phyloP scores from a whole-genome alignment of 352 stramenopile species.

The Phytopythium vexans region DNA sequence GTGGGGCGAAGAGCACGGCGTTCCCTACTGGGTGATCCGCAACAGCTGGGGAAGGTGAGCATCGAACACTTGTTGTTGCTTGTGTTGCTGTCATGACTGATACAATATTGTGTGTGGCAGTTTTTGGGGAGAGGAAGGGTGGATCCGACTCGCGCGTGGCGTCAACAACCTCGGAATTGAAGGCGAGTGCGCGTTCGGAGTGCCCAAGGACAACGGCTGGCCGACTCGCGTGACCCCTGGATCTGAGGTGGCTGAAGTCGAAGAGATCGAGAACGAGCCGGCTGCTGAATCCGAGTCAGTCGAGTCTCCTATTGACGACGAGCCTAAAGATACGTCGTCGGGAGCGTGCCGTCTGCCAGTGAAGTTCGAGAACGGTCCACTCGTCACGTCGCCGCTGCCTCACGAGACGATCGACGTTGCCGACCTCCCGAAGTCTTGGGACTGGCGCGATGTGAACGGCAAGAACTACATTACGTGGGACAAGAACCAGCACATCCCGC shows the following conservation, averaged over 20 bases:
- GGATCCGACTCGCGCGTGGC: constrained; percentile 90
- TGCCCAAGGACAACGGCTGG: constrained; percentile 80
- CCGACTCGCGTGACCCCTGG: constrained; percentile 40
- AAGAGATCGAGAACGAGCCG: constrained; percentile 9
- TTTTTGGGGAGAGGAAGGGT: constrained; percentile 95
- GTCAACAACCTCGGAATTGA: constrained; percentile 94
- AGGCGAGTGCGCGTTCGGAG: constrained; percentile 90
- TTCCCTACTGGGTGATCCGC: constrained; percentile 95
- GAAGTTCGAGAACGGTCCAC: constrained; percentile 60
- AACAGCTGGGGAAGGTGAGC: constrained; percentile 85
- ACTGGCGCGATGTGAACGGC: constrained; percentile 94
- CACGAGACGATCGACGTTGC: constrained; percentile 72
- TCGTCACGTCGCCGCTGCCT: constrained; percentile 64
- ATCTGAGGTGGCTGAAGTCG: constrained; percentile 1
- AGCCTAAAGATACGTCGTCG: constrained; percentile 16
- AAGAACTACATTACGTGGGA: constrained; percentile 96
- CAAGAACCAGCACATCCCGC: constrained; percentile 98
- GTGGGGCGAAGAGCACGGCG: constrained; percentile 89
- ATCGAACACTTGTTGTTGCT: background rate
- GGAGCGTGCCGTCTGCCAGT: constrained; percentile 59
- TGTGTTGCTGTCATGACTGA: background rate
- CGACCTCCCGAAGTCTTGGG: constrained; percentile 91
- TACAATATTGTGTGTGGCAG: constrained; percentile 22
- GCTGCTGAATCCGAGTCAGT: background rate
- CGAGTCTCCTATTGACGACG: constrained; percentile 3